Percentiles rank a stretch among this genome's conserved stretches.
These are phyloP conservation scores for Anethum foeniculum DNA, from an alignment of 140 eudicot genomes.

Conservation along the genomic window DNA sequence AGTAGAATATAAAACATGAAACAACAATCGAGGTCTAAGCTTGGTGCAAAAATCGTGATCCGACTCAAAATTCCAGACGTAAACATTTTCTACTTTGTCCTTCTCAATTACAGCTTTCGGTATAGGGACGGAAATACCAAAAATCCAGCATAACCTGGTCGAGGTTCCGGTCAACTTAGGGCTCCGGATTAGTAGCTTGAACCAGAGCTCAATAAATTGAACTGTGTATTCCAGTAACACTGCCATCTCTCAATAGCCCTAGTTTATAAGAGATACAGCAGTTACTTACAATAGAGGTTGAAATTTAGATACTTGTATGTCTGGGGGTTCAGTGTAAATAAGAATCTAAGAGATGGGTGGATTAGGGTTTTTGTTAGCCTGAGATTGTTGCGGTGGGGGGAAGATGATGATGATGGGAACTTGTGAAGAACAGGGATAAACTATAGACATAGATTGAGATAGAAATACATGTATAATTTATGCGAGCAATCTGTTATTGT, in stretches of 20 bases:
- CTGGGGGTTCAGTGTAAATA: not conserved
- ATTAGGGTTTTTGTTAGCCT: not conserved
- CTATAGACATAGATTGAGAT: not conserved
- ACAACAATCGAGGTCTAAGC: slow-evolving; percentile 56
- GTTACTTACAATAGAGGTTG: not conserved
- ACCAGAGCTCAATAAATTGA: slow-evolving; percentile 60
- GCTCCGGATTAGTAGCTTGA: not conserved
- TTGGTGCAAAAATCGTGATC: slow-evolving; percentile 73
- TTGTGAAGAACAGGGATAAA: not conserved
- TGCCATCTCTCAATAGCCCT: slow-evolving; percentile 34
- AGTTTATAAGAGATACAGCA: not conserved
- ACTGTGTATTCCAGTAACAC: slow-evolving; percentile 61
- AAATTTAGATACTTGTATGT: not conserved
- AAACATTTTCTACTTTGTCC: slow-evolving; percentile 61
- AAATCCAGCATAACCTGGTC: slow-evolving; percentile 53
- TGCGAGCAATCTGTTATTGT: not conserved
- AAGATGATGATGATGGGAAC: not conserved
- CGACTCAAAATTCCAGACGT: slow-evolving; percentile 37
- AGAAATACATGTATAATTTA: not conserved
- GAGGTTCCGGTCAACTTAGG: slow-evolving; percentile 49
- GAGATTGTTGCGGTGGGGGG: not conserved
- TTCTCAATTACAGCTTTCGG: slow-evolving; percentile 54
- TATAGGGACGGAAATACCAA: slow-evolving; percentile 87
- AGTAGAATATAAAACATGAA: not conserved
- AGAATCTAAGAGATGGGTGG: not conserved